Base-by-base conservation (phyloP, 306 rosid genomes). In the Malus fusca region DNA sequence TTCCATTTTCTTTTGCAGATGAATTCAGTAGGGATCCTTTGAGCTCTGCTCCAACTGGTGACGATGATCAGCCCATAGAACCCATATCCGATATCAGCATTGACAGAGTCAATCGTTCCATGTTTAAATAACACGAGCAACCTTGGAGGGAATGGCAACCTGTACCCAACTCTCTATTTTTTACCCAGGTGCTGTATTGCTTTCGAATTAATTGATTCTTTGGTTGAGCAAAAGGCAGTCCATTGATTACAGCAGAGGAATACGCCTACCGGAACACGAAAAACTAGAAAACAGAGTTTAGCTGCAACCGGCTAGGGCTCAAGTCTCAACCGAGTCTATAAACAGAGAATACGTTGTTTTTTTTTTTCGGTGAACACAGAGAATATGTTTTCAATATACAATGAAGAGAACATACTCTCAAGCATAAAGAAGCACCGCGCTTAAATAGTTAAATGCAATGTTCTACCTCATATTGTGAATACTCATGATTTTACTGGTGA, bases 11-110 rank as follows among this genome's bases (percentile, higher is more conserved):
- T 73, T 72, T 62, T 75, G 74, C 87, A 92, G 97, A 95, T 85
- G 96, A 95, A 79, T 90, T 86, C 81, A 90, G 92, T 75, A 86
- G 87, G 76, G 97, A 92, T 60, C 91, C 98, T 68, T 78, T 82
- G 26, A 75, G 83, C 51, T 70, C 63, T 22, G 70, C 25, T 63
- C 81, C 77, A 5, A 30, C 23, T 44, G 88, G 76, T 17, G 87
- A 73, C 48, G 95, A 85, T 66, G 95, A 90, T 62, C 88, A 77
- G 69, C 93, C 96, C 52, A 92, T 94, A 11, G 88, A 94, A 37
- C 90, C 96, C 66, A 88, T 91, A 63, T 89, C 91, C 13, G 96
- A 93, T 83, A 91, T 88, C 37, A 82, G 92, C 58, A 82, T 89
- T 0, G 77, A 80, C 75, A 84, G 53, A 82, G 89, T 93, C 78